Percentiles rank a stretch among this genome's conserved stretches.
Evolutionary conservation across 768 basidiomycete genomes (phyloP).

Genomic region (Xerocomus brunneocitrinus): DNA sequence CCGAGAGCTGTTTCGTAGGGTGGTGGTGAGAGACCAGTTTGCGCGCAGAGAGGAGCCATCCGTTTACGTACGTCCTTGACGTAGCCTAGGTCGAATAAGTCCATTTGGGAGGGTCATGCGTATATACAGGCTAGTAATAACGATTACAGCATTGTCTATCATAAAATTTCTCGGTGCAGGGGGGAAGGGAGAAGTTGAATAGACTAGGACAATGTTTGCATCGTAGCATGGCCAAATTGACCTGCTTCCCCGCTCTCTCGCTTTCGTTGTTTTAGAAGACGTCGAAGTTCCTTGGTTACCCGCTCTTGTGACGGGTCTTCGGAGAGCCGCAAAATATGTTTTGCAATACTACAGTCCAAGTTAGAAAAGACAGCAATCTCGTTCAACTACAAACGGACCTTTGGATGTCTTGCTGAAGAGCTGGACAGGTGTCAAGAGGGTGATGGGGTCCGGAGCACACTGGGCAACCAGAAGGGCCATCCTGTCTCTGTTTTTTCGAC

Average conservation of each 20-base stretch:
- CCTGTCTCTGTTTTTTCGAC: constrained; percentile 38
- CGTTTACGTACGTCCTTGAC: constrained; percentile 17
- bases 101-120: not conserved
- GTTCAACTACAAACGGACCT: constrained; percentile 38
- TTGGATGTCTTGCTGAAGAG: constrained; percentile 46
- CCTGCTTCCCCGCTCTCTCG: constrained; percentile 9
- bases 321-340: constrained; percentile 43
- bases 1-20: constrained; percentile 12
- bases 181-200: no score
- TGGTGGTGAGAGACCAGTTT: constrained; percentile 20
- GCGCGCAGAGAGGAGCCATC: constrained; percentile 22
- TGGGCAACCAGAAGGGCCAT: constrained; percentile 32
- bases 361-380: constrained; percentile 1
- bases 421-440: constrained; percentile 50
- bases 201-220: constrained; percentile 3
- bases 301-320: constrained; percentile 33
- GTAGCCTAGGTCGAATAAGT: not conserved
- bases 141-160: constrained; percentile 15
- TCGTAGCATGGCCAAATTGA: not conserved
- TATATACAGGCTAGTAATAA: not conserved
- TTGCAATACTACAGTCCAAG: constrained; percentile 34
- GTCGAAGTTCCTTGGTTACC: constrained; percentile 37
- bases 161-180: not conserved
- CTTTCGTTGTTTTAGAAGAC: constrained; percentile 36
- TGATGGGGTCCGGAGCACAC: constrained; percentile 49